Evolutionary conservation across 805 yeast genomes (phyloP).

Genomic region (Yarrowia divulgata): DNA sequence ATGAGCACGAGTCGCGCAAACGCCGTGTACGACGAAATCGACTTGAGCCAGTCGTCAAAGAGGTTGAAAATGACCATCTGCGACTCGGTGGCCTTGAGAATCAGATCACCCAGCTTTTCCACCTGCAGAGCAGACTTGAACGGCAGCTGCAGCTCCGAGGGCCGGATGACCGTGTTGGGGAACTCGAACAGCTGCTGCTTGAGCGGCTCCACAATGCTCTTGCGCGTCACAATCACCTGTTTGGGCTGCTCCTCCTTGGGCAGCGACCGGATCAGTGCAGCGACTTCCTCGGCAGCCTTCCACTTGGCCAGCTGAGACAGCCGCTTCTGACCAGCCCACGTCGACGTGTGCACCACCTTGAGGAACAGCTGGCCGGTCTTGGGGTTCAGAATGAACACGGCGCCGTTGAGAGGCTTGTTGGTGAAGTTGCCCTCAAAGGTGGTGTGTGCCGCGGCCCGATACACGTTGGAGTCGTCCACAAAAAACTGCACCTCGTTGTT

Average conservation of each 20-base stretch:
- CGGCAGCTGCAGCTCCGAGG: conserved; percentile 88
- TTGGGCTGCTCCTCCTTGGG: conserved; percentile 95
- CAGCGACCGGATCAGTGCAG: conserved; percentile 84
- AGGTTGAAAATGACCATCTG: conserved; percentile 90
- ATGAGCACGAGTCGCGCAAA: conserved; percentile 85
- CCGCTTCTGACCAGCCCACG: conserved; percentile 97
- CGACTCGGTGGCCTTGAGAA: conserved; percentile 87
- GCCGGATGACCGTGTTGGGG: conserved; percentile 87
- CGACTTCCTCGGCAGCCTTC: conserved; percentile 98
- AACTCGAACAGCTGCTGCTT: conserved; percentile 97
- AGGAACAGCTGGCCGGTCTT: conserved; percentile 82
- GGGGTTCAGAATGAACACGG: conserved; percentile 88
- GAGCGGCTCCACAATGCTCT: conserved; percentile 90
- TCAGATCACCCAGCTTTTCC: conserved; percentile 78
- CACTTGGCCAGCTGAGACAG: conserved; percentile 93
- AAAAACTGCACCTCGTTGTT: conserved; percentile 83
- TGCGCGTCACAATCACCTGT: conserved; percentile 87
- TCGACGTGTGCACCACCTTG: conserved; percentile 90
- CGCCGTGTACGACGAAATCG: conserved; percentile 88
- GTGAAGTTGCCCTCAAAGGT: conserved; percentile 93
- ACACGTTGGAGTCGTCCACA: conserved; percentile 93
- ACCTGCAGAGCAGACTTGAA: conserved; percentile 85
- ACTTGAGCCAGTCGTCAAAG: conserved; percentile 92
- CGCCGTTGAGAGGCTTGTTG: conserved; percentile 93
- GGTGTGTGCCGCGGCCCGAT: conserved; percentile 87